Conservation (phyloP, 2,329 filamentous ascomycete species). For the Diaporthe longicolla region DNA sequence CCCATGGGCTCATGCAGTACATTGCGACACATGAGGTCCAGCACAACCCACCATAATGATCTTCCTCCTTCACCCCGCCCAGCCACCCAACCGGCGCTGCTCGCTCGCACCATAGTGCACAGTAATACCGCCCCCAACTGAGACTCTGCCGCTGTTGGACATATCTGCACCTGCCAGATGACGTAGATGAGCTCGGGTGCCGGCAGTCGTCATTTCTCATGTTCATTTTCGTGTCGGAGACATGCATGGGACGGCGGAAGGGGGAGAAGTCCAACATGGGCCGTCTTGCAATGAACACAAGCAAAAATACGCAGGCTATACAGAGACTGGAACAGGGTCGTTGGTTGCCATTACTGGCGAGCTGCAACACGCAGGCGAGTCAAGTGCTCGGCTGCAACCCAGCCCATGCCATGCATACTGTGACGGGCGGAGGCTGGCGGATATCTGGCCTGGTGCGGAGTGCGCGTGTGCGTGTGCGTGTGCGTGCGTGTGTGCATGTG, state of each 20-base stretch:
- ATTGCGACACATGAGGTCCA: conserved; percentile 2
- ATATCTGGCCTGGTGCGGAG: neutral
- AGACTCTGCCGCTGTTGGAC: neutral
- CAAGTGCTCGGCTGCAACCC: conserved; percentile 13
- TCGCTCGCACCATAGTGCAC: neutral
- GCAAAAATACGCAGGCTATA: neutral
- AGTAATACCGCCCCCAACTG: conserved; percentile 13
- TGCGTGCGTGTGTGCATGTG: neutral
- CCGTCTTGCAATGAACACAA: neutral
- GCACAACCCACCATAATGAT: conserved; percentile 17
- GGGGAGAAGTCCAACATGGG: neutral
- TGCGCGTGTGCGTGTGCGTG: neutral
- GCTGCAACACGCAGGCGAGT: conserved; percentile 26
- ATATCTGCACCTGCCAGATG: conserved; percentile 15
- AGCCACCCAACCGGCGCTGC: conserved; percentile 26
- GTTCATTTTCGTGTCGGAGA: neutral
- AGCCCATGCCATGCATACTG: conserved; percentile 19
- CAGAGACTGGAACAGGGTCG: neutral
- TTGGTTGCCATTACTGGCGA: neutral
- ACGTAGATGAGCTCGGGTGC: conserved; percentile 4
- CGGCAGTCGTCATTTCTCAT: neutral
- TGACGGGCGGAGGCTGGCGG: neutral
- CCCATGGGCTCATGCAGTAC: neutral
- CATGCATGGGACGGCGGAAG: neutral
- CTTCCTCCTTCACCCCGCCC: neutral